A percentile compares a stretch with the other conserved stretches of the same genome.
Conservation (phyloP, 1,284 basidiomycete genomes). For the Puccinia novopanici region DNA sequence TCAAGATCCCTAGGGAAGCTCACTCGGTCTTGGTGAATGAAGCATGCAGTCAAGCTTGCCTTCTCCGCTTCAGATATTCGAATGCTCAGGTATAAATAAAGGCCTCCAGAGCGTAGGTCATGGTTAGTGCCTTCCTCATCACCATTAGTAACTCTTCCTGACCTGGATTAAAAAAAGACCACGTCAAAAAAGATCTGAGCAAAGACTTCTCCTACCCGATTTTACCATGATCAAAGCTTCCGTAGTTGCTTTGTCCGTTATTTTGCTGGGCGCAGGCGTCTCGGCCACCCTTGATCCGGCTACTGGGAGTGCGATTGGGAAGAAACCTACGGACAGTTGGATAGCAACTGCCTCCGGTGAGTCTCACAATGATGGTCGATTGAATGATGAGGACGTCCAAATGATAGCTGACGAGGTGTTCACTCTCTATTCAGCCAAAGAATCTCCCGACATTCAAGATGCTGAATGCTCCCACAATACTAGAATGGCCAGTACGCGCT, state of each 20-base stretch:
- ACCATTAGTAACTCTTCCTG: background rate
- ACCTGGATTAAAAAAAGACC: background rate
- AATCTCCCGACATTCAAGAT: background rate
- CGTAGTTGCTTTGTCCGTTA: background rate
- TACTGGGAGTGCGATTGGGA: slow-evolving; percentile 10
- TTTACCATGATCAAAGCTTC: slow-evolving; percentile 7
- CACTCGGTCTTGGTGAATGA: background rate
- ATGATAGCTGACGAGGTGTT: background rate
- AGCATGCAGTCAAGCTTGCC: background rate
- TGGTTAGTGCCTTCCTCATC: background rate
- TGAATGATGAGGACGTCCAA: background rate
- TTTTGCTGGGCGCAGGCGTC: background rate
- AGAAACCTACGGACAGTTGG: slow-evolving; percentile 12
- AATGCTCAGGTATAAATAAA: slow-evolving; percentile 15
- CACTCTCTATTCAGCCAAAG: background rate
- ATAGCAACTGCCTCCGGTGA: slow-evolving; percentile 17
- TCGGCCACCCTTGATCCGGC: slow-evolving; percentile 22
- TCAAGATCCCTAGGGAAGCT: background rate
- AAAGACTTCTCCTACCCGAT: background rate
- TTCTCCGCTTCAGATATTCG: background rate
- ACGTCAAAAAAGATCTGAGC: background rate
- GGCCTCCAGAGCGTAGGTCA: background rate
- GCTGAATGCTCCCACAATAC: slow-evolving; percentile 31
- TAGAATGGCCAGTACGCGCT: slow-evolving; percentile 2
- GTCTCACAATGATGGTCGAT: background rate